Base-by-base conservation (phyloP, 2,329 filamentous ascomycete species). In the Massarina eburnea region DNA sequence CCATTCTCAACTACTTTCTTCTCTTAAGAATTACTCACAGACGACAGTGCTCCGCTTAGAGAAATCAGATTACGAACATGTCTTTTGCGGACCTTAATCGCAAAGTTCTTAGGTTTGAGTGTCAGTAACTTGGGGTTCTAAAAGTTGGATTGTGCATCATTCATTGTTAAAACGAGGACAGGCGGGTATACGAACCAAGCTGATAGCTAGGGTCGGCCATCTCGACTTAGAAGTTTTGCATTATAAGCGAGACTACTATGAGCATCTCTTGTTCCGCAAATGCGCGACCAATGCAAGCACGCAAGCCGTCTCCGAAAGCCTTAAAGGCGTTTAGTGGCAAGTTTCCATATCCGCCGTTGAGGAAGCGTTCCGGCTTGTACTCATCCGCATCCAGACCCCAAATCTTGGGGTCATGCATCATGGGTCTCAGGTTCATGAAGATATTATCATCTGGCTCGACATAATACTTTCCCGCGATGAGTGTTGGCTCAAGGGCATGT, bases 321-420 rank as follows among this genome's bases (percentile, higher is more conserved):
- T 70, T 60, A 32, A 52, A 57, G 12, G 54, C 43, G 24, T 63
- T 59, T 8, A 54, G 54, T 1, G 66, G 67, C 20, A 69, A 45
- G 24, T 58, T 59, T 48, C 82, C 79, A 57, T 89, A 90, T 19
- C 80, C 76, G 12, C 84, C 85, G 30, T 88, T 83, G 0, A 85
- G 68, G 85, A 90, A 88, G 8, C 86, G 76, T 62, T 90, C 87
- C 0, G 88, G 87, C 43, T 76, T 77, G 70, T 88, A 91, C 17
- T 82, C 78, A 1, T 78, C 64, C 1, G 84, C 44, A 21, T 47
- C 45, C 22, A 38, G 24, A n/a, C 45, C 41, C 45, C 45, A 51
- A 3, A 37, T 38, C 20, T 41, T 45, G 8, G 46, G 44, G 41
- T 55, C 52, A 15, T 48, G 49, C 42, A 50, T 42, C 21, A 54